Conservation (phyloP, 116 monocot genomes). For the Trichopus zeylanicus region DNA sequence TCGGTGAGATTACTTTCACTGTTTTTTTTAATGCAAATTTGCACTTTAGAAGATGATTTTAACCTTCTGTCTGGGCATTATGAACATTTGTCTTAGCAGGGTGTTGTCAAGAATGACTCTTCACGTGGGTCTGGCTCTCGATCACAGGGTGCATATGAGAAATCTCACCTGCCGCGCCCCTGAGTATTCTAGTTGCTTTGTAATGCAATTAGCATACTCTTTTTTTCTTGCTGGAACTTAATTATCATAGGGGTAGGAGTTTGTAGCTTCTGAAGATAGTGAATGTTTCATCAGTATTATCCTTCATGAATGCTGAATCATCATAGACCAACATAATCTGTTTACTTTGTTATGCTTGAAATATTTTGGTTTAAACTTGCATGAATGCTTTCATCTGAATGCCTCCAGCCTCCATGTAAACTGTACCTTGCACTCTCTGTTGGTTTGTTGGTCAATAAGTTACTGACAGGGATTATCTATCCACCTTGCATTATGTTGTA, state of each 20-base stretch:
- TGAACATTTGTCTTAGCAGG: constrained; percentile 29
- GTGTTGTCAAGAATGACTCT: constrained; percentile 36
- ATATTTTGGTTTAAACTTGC: too few species aligned
- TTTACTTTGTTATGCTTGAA: too few species aligned
- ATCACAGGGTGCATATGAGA: constrained; percentile 41
- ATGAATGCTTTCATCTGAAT: too few species aligned
- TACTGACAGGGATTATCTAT: too few species aligned
- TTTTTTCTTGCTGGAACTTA: constrained; percentile 9
- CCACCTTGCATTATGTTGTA: too few species aligned
- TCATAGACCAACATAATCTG: too few species aligned
- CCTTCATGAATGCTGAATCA: constrained; percentile 3
- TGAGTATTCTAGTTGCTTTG: constrained; percentile 14
- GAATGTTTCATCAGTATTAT: constrained; percentile 11
- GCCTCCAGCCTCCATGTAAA: too few species aligned
- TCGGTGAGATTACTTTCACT: constrained; percentile 16
- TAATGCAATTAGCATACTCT: neutral
- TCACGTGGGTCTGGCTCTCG: constrained; percentile 31
- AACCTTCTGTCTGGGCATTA: too few species aligned
- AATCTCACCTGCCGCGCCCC: constrained; percentile 23
- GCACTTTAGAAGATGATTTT: neutral
- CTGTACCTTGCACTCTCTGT: too few species aligned
- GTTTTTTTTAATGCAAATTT: neutral
- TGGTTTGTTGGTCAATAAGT: too few species aligned
- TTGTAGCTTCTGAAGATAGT: constrained; percentile 18
- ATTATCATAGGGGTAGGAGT: constrained; percentile 23